Percentiles rank a stretch among this genome's conserved stretches.
Conservation (phyloP, 805 yeast species). For the Blastobotrys mokoenaii region DNA sequence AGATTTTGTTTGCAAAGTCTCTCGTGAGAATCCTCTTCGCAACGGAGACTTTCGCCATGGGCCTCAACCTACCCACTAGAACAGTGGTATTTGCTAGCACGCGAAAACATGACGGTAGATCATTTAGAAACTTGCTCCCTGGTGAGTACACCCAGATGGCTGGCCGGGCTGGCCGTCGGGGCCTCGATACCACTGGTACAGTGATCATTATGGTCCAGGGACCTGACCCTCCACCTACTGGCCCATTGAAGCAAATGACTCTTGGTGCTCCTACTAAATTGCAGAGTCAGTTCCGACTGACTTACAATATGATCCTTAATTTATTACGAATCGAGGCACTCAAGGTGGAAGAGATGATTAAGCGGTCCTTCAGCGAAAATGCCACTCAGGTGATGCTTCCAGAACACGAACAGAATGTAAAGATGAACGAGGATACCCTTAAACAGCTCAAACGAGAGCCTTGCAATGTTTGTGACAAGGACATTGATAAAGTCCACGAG, state of each 20-base stretch:
- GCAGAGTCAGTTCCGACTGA: slow-evolving; percentile 82
- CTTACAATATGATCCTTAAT: slow-evolving; percentile 92
- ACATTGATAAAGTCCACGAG: slow-evolving; percentile 39
- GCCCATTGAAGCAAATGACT: slow-evolving; percentile 67
- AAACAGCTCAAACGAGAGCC: slow-evolving; percentile 28
- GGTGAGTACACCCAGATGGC: slow-evolving; percentile 99
- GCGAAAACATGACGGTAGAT: slow-evolving; percentile 84
- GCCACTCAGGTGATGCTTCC: slow-evolving; percentile 78
- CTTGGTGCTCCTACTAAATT: slow-evolving; percentile 87
- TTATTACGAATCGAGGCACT: slow-evolving; percentile 87
- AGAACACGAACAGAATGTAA: slow-evolving; percentile 66
- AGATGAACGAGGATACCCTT: slow-evolving; percentile 42
- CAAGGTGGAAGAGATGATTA: slow-evolving; percentile 97
- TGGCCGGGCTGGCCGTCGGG: slow-evolving; percentile 98
- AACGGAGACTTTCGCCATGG: slow-evolving; percentile 98
- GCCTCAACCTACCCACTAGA: slow-evolving; percentile 90
- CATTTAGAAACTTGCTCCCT: slow-evolving; percentile 73
- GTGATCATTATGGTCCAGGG: slow-evolving; percentile 75
- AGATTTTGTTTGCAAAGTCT: slow-evolving; percentile 79
- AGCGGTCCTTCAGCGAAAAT: slow-evolving; percentile 90
- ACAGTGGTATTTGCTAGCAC: slow-evolving; percentile 86
- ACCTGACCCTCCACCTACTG: slow-evolving; percentile 24
- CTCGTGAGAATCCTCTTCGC: slow-evolving; percentile 89
- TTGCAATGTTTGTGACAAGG: slow-evolving; percentile 33
- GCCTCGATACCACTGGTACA: slow-evolving; percentile 87